phyloP scores from a whole-genome alignment of 768 basidiomycete species.

The Lactarius hatsudake region DNA sequence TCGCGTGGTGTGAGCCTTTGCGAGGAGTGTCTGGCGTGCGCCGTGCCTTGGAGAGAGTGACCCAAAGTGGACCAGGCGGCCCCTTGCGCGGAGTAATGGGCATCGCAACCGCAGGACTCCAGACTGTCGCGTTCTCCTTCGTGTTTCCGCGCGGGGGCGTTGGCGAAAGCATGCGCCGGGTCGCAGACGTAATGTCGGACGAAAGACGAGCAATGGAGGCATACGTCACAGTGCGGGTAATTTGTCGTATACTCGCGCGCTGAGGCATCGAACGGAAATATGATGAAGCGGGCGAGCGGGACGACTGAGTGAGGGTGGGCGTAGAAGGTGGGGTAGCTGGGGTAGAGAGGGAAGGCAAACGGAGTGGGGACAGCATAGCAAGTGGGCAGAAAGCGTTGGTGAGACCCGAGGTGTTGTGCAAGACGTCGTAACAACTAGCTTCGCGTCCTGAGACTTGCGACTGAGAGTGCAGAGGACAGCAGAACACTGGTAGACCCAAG shows the following conservation, averaged over 20 bases:
- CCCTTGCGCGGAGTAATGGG: neutral
- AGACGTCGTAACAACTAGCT: neutral
- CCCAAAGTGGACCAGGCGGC: neutral
- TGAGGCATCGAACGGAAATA: neutral
- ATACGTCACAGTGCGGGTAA: constrained; percentile 1
- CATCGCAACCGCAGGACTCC: neutral
- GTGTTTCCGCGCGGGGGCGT: neutral
- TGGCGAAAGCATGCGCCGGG: constrained; percentile 4
- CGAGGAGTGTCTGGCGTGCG: neutral
- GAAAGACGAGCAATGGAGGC: constrained; percentile 1
- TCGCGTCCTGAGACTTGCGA: neutral
- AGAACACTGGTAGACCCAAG: neutral
- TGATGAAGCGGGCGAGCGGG: neutral
- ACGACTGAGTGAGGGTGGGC: neutral
- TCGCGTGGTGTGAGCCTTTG: neutral
- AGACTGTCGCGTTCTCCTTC: neutral
- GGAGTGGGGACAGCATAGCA: neutral
- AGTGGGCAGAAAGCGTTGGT: neutral
- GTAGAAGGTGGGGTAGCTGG: neutral
- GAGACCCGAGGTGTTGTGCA: neutral
- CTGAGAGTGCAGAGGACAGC: neutral
- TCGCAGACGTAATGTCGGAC: constrained; percentile 2
- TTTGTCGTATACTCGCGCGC: neutral
- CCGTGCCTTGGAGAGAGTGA: neutral
- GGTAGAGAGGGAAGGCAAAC: neutral